Base-by-base conservation (phyloP, 2,329 filamentous ascomycete genomes). In the Cercospora zeina region DNA sequence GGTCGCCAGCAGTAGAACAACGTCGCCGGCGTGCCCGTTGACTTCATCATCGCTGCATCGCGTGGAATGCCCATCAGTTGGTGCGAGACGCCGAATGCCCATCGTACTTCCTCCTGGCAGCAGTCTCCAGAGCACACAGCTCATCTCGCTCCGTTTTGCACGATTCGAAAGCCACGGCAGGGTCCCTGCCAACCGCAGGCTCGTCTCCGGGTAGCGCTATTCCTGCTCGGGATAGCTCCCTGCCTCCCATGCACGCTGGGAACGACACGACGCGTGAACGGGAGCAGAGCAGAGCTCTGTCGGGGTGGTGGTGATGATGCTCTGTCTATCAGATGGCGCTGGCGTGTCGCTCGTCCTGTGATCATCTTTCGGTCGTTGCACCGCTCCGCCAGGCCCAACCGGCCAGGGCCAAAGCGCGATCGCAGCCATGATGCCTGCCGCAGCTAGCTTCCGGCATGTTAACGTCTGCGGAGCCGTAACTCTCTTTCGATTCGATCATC, bases 191-290 rank as follows among this genome's bases (percentile, higher is more conserved):
- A 66, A 66, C 65, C 65, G 67, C 61, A 64, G 47, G 42, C 55
- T 50, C 60, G 62, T 57, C 55, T 62, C 62, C 57, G 62, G 58
- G 64, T 64, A 62, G 59, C 64, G 56, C 65, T 63, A 67, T 57
- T 13, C 69, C 63, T 56, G 55, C 66, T 69, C 55, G 51, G 65
- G 68, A 61, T 68, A 70, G 68, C 68, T 69, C 51, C 33, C 49
- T 13, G 39, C 60, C 53, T 33, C 58, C 62, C 60, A 60, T 68
- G 65, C 65, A 66, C 61, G 62, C 57, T 54, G 60, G 55, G 14
- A 58, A 63, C 64, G 57, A 57, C 57, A 62, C 55, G 59, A 65
- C 60, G 62, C 60, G 63, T 59, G 47, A 49, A 47, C 42, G 51
- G 37, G 45, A 58, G 59, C 9, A 53, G 49, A 53, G 49, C 49